These are phyloP conservation scores for Fusarium xylarioides DNA, from an alignment of 2,329 filamentous ascomycete genomes.

Conservation along the genomic window DNA sequence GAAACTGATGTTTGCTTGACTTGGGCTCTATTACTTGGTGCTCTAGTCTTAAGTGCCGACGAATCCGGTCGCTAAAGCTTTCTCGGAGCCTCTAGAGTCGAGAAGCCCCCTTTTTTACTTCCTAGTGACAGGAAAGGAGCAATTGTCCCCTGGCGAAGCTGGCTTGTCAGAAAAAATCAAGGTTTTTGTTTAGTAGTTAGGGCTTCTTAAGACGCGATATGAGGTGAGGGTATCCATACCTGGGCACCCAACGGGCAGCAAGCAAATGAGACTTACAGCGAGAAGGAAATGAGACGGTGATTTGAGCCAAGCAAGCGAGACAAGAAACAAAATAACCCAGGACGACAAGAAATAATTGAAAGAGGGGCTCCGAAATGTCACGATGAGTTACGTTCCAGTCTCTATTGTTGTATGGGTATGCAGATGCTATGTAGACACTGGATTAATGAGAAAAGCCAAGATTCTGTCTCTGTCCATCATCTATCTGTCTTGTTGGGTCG, in stretches of 20 bases:
- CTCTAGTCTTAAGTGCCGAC: slow-evolving; percentile 27
- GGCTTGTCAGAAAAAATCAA: slow-evolving; percentile 4
- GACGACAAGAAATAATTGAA: slow-evolving; percentile 19
- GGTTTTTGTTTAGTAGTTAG: slow-evolving; percentile 2
- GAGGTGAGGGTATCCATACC: slow-evolving; percentile 32
- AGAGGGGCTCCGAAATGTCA: slow-evolving; percentile 9
- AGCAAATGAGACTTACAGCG: slow-evolving; percentile 31
- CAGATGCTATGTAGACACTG: neutral
- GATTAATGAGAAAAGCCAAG: slow-evolving; percentile 13
- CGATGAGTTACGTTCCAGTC: slow-evolving; percentile 28
- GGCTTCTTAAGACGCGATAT: neutral
- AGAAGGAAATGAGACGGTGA: slow-evolving; percentile 32
- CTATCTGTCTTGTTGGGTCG: neutral
- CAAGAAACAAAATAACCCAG: slow-evolving; percentile 29
- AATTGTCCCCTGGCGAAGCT: neutral
- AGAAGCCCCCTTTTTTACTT: slow-evolving; percentile 15
- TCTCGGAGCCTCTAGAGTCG: slow-evolving; percentile 15
- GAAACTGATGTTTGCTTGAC: slow-evolving; percentile 13
- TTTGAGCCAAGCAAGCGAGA: slow-evolving; percentile 27
- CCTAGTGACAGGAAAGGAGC: neutral
- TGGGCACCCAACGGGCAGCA: slow-evolving; percentile 36
- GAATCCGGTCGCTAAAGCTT: slow-evolving; percentile 29
- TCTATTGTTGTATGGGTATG: slow-evolving; percentile 5
- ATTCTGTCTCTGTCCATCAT: neutral
- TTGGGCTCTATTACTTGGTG: neutral